Evolutionary conservation across 2,329 filamentous ascomycete species (phyloP), one percentile per base, ranked within the genome.

Genomic region (Sporothrix curviconia): DNA sequence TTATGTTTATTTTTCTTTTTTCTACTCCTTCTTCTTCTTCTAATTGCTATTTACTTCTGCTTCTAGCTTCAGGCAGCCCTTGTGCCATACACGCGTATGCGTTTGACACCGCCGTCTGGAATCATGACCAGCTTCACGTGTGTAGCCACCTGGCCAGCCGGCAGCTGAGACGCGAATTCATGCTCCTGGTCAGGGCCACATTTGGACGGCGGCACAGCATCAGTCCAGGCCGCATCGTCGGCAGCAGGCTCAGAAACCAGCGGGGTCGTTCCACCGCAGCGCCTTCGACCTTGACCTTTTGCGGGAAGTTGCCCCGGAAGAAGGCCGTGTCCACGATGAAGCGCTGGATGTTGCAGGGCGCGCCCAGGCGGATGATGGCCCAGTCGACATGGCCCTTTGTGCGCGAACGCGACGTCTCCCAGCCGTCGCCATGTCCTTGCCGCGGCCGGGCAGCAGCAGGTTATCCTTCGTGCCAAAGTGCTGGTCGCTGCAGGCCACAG

Each of bases 71-170:
- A 68, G 7, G 65, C 58, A n/a, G 72, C 74, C 63, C 84, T 78
- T 67, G 79, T 84, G 2, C 87, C 89, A 70, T 89, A 85, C 2
- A 92, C 83, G 46, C 90, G 82, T 63, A 96, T 80, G 62, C 92
- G 78, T 82, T 95, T 96, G 3, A 96, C 88, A 24, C 92, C 92
- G 34, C 92, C 92, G 71, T 97, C 92, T 0, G 92, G 92, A 64
- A 96, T 90, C 69, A 96, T 94, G 34, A 90, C 88, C 69, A 97
- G 77, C 79, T 95, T 96, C 22, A 92, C 84, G 73, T 94, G 91
- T 12, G 87, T 90, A 66, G 90, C 88, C 2, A 77, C 74, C 68
- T 76, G 78, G 37, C 83, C 82, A 63, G 78, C 74, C 1, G 60
- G 56, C 17, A 83, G 75, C 58, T 77, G 66, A 55, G 75, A 79